Conservation (phyloP, 2,329 filamentous ascomycete genomes). For the Coniochaeta hoffmannii region DNA sequence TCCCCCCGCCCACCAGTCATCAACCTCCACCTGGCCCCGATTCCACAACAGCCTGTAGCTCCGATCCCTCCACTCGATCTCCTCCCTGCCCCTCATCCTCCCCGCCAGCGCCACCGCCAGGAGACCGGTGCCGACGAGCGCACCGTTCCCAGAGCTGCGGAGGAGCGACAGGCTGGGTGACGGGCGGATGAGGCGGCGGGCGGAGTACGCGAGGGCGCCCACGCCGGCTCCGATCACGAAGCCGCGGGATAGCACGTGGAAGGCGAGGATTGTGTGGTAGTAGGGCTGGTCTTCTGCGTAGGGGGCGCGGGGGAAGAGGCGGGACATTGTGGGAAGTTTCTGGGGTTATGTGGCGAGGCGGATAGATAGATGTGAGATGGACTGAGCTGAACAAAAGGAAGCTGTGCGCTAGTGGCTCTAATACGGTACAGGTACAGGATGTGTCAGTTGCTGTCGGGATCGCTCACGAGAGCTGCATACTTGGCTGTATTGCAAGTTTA, state of each 20-base stretch:
- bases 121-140: not conserved
- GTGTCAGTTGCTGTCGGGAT: too few species aligned
- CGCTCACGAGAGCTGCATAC: too few species aligned
- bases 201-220: conserved; percentile 30
- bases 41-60: conserved; percentile 55
- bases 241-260: conserved; percentile 51
- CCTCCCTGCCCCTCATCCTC: conserved; percentile 8
- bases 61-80: conserved; percentile 20
- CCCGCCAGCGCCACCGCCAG: conserved; percentile 5
- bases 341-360: not conserved
- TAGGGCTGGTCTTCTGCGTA: conserved; percentile 59
- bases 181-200: conserved; percentile 17
- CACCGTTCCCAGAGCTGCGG: conserved; percentile 4
- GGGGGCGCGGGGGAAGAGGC: conserved; percentile 44
- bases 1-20: conserved; percentile 44
- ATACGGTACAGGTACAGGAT: too few species aligned
- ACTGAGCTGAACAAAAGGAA: too few species aligned
- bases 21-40: conserved; percentile 45
- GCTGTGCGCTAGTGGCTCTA: too few species aligned
- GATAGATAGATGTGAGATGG: not conserved
- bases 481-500: not conserved
- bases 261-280: conserved; percentile 45
- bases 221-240: conserved; percentile 45
- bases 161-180: conserved; percentile 11
- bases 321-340: conserved; percentile 39